phyloP scores from a whole-genome alignment of 1,284 basidiomycete species.

The Filobasidium uniguttulatum region DNA sequence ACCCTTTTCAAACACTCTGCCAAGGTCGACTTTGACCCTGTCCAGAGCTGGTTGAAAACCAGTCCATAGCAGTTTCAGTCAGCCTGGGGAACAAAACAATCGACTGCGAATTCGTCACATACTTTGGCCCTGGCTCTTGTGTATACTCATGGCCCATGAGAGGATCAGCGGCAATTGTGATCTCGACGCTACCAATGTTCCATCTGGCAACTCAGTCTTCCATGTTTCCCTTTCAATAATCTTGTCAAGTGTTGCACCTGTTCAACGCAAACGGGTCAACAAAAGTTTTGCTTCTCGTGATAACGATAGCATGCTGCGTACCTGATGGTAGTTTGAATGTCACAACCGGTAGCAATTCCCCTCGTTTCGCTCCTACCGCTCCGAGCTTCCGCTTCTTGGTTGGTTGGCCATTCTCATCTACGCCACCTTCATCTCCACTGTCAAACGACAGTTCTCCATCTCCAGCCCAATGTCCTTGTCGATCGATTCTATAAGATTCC shows the following conservation, averaged over 20 bases:
- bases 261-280: background rate
- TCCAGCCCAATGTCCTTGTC: slow-evolving; percentile 23
- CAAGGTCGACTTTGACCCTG: slow-evolving; percentile 49
- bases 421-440: slow-evolving; percentile 29
- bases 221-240: slow-evolving; percentile 61
- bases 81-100: background rate
- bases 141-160: slow-evolving; percentile 89
- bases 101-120: slow-evolving; percentile 12
- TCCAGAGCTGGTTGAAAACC: slow-evolving; percentile 43
- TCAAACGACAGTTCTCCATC: slow-evolving; percentile 14
- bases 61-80: background rate
- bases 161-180: slow-evolving; percentile 70
- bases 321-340: slow-evolving; percentile 52
- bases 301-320: background rate
- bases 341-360: slow-evolving; percentile 53
- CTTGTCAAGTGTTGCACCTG: slow-evolving; percentile 42
- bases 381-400: slow-evolving; percentile 29
- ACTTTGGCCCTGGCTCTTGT: slow-evolving; percentile 84
- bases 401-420: slow-evolving; percentile 35
- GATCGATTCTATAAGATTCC: slow-evolving; percentile 20
- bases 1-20: slow-evolving; percentile 30
- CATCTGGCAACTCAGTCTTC: slow-evolving; percentile 71
- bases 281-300: background rate
- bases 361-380: slow-evolving; percentile 17
- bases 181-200: slow-evolving; percentile 61